Evolutionary conservation across 306 rosid genomes (phyloP).

Genomic region (Castanea mollissima): DNA sequence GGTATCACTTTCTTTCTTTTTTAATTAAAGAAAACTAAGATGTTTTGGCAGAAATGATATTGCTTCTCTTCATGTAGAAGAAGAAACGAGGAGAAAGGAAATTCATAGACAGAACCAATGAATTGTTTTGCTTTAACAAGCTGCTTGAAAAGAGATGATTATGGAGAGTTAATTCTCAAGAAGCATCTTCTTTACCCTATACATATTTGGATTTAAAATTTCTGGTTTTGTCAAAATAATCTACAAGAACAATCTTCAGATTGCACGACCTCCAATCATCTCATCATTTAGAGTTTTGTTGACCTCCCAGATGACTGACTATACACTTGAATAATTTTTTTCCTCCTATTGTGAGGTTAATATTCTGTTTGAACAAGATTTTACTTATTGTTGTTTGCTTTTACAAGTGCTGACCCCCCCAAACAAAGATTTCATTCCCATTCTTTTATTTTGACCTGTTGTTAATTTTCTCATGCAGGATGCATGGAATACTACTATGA

Average conservation of each 20-base stretch:
- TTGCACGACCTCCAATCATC: not conserved
- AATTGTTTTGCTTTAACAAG: not conserved
- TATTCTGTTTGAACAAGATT: not conserved
- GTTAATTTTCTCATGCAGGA: constrained; percentile 15
- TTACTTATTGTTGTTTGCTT: not conserved
- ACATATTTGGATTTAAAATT: not conserved
- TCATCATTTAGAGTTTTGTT: not conserved
- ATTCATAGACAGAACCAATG: not conserved
- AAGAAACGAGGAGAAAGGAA: not conserved
- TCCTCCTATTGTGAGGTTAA: not conserved
- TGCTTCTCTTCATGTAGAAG: not conserved
- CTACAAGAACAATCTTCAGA: not conserved
- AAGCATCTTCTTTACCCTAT: not conserved
- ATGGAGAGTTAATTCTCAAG: not conserved
- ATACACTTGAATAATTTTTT: not conserved
- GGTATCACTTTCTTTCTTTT: not conserved
- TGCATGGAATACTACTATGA: constrained; percentile 11
- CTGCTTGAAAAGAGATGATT: not conserved
- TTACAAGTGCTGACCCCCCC: not conserved
- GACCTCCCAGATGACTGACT: not conserved
- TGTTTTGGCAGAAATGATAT: not conserved
- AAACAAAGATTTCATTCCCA: not conserved
- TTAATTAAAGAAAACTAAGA: not conserved
- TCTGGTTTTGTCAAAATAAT: not conserved
- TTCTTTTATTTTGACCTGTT: not conserved